Base-by-base conservation (phyloP, 345 rosid genomes). In the Streptanthus diversifolius region DNA sequence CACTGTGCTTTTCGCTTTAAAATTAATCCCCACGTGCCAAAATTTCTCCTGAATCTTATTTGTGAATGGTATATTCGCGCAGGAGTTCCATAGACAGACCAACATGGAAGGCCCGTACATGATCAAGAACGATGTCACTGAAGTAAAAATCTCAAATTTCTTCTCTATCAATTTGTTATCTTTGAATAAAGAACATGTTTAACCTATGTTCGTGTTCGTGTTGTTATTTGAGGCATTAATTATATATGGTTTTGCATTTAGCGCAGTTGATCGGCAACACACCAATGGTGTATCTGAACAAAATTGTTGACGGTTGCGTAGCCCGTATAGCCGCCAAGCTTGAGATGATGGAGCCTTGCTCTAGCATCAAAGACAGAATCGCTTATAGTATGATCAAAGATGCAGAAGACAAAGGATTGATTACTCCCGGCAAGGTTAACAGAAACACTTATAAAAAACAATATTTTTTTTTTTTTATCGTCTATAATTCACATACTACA, bases 321-420 rank as follows among this genome's bases (percentile, higher is more conserved):
- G 90, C 88, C 0, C 83, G 72, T 3, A 78, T 89, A 8, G 96
- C 86, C 3, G 92, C 90, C n/a, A 89, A 89, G 83, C 84, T 87
- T 8, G 92, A 87, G 71, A 67, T 69, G 61, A 76, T 89, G 87
- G 81, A 84, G 69, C 90, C 90, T 8, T 72, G 77, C 40, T 79
- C 77, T 51, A 79, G 83, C 69, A 80, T 86, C 40, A 90, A 87
- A 82, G 92, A 87, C 36, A 84, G 92, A 66, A 84, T 82, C 9
- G 92, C 82, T 0, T 75, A 80, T 60, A 79, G 87, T 62, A 89
- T 87, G 92, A 85, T 89, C 77, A 83, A 83, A 76, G 90, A 85
- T 68, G 96, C 92, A 6, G 92, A 89, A 80, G 90, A 84, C 1
- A 84, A 73, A 80, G 90, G 89, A 39, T 66, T 87, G 54, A 89